Evolutionary conservation across 1,284 basidiomycete species (phyloP), one percentile per base, ranked within the genome.

Genomic region (Tremellales sp.): DNA sequence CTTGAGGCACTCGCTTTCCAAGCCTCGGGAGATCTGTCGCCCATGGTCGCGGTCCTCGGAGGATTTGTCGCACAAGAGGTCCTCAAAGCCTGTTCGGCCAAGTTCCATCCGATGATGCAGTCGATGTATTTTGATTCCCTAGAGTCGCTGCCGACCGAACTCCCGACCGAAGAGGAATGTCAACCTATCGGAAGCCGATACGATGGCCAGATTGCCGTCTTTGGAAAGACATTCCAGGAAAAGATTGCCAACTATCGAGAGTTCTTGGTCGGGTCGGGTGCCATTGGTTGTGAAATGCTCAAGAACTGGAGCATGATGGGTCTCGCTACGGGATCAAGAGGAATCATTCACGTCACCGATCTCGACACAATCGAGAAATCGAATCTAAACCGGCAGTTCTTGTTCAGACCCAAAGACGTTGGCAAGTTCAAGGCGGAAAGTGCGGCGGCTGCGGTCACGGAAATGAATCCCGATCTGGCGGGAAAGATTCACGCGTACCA

Each of bases 241-340:
- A 97, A 91, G 78, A 86, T 99, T 50, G 80, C 83, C 44, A 87
- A 90, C 66, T 84, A 90, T 68, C 81, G 87, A 35, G 89, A 98
- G 68, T 99, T 99, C 81, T 80, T 99, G 25, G 95, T 99, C 43
- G 95, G 95, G 7, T 86, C 94, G 19, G 95, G 95, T 50, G 95
- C 95, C 37, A 99, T 99, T 69, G 95, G 95, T 21, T 99, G 97
- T 68, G 95, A 99, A 75, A 98, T 98, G 95, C 76, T 99, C 65
- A 99, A 99, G 79, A 99, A 99, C 74, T 99, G 95, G 95, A 87
- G 88, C 62, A 92, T 99, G 91, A 97, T 99, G 82, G 95, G 95
- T 57, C 77, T 99, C 39, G 94, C 82, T 12, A 81, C 85, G 33
- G 90, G 88, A 3, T 77, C 82, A 13, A 77, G 84, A 44, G 95